Base-by-base conservation (phyloP, 169 alveolate species). In the Babesia bigemina region DNA sequence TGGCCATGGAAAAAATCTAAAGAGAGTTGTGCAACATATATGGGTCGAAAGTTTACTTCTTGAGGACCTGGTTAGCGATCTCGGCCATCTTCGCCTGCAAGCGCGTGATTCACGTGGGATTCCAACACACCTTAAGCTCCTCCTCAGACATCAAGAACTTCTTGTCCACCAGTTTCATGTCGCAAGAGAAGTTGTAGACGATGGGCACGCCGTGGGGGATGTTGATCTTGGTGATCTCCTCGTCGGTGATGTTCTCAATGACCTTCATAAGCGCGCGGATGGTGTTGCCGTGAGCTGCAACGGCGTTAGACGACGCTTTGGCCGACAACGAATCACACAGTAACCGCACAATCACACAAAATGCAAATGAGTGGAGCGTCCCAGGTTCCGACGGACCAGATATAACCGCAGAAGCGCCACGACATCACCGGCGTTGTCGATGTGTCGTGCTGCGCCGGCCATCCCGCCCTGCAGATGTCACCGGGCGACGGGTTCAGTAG, bases 121-220 rank as follows among this genome's bases (percentile, higher is more conserved):
- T 13, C 48, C 29, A 36, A 69, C 79, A 52, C 39, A 81, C 94
- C 92, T 92, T 79, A 16, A 96, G 92, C 29, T 88, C 93, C 67
- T 84, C 94, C 86, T 94, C 98, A 72, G 95, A 98, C 67, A 96
- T 82, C 39, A 98, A 81, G 85, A 95, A 98, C 91, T 95, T 95
- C 52, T 96, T 94, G 73, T 93, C 94, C 36, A 86, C 69, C 14
- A 97, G 95, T 67, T 94, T 92, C 58, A 96, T 82, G 60, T 94
- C 87, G 49, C 92, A 93, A 88, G 97, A 96, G 47, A 98, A 93
- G 73, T 96, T 98, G 85, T 95, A 95, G 21, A 96, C 97, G 24
- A 98, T 92, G 19, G 99, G 99, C 39, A 96, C 96, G 8, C 97
- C 99, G 29, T 99, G 97, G 17, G 99, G 99, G 48, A 98, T 95